Evolutionary conservation across 768 basidiomycete genomes (phyloP), one percentile per base, ranked within the genome.

Genomic region (Leccinum ochraceum): DNA sequence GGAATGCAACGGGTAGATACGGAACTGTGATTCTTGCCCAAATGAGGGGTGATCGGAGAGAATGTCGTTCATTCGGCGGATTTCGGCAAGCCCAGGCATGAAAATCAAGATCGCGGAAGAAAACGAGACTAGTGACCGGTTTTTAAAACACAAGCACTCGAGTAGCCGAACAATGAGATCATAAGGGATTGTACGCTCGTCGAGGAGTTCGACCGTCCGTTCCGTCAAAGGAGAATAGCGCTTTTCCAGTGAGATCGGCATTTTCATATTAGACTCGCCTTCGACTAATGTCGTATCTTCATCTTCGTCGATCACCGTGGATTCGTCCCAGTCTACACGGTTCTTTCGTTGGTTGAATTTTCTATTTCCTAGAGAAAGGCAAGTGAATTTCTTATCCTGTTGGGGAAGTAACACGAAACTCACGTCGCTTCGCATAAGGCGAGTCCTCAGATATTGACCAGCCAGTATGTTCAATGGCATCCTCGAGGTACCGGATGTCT

Each of bases 21-120:
- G 82, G 77, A 95, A 98, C 24, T 74, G 76, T 1, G 82, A 75
- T 20, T 77, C 76, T 8, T 79, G 79, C 28, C 90, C 86, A 72
- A 98, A 96, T 0, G 73, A 66, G 2, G 78, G 78, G 71, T 99
- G 95, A 56, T 90, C 90, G 49, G 78, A 75, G 26, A 98, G 79
- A 53, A 90, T 77, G 66, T 98, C 95, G 66, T 87, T 88, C 63
- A 99, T 73, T 26, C 90, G 86, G 37, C 95, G 86, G 58, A 99
- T 99, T 76, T 97, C 95, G 34, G 87, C 92, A 62, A 99, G 78
- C 46, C 96, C 96, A 24, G 96, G 95, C 84, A 98, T 86, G 75
- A 99, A 99, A 61, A 99, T 79, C 42, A 99, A 79, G 50, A 93
- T 81, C 2, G 96, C 96, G 3, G 84, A 76, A 3, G 94, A 95